A percentile compares a stretch with the other conserved stretches of the same genome.
phyloP scores from a whole-genome alignment of 306 rosid genomes.

The Trichosanthes cucumerina region DNA sequence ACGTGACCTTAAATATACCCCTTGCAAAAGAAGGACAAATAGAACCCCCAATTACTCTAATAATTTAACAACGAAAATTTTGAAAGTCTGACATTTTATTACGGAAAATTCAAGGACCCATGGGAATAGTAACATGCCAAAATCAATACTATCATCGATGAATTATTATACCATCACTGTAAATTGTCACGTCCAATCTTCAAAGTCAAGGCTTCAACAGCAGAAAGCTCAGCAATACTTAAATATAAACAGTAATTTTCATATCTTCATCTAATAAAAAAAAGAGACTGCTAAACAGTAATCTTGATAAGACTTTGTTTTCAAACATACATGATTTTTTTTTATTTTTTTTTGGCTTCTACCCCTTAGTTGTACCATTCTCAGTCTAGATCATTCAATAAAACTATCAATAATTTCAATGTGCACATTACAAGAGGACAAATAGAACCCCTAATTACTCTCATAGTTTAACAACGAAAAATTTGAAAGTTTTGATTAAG shows the following conservation, averaged over 20 bases:
- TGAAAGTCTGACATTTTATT: too few relatives aligned
- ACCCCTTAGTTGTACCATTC: not conserved
- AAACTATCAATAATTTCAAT: not conserved
- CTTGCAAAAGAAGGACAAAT: too few relatives aligned
- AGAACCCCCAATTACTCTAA: too few relatives aligned
- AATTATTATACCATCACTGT: not conserved
- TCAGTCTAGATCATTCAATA: not conserved
- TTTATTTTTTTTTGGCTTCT: too few relatives aligned
- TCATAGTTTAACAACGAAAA: not conserved
- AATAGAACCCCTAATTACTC: not conserved
- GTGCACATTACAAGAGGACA: too few relatives aligned
- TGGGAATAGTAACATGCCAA: not conserved
- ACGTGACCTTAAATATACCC: too few relatives aligned
- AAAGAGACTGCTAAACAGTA: not conserved
- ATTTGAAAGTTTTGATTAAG: not conserved
- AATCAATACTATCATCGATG: not conserved
- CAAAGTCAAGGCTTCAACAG: not conserved
- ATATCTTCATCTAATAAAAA: not conserved
- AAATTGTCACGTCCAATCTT: not conserved
- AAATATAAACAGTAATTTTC: not conserved
- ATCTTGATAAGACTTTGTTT: not conserved
- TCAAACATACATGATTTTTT: not conserved
- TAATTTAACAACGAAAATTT: too few relatives aligned
- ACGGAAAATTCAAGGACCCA: too few relatives aligned
- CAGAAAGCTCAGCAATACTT: not conserved